These are phyloP conservation scores for Secale cereale DNA, from an alignment of 176 grass and related monocot genomes.

Conservation along the genomic window DNA sequence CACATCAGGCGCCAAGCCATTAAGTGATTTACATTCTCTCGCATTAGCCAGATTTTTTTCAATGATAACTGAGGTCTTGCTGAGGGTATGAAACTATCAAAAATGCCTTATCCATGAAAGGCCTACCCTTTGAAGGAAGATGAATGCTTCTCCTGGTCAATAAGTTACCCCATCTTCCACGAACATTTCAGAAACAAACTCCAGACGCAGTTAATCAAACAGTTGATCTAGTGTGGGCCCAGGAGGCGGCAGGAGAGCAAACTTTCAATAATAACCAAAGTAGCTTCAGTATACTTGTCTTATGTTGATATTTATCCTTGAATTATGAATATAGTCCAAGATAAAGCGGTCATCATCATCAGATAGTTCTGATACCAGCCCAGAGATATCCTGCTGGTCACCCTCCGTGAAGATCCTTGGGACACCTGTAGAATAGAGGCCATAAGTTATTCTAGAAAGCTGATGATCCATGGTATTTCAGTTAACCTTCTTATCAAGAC, in stretches of 20 bases:
- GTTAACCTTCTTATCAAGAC: background rate
- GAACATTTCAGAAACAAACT: background rate
- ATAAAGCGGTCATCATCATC: constrained; percentile 45
- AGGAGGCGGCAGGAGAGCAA: background rate
- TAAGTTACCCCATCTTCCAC: background rate
- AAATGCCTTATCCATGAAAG: background rate
- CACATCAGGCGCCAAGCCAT: background rate
- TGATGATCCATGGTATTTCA: background rate
- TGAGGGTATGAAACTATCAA: background rate
- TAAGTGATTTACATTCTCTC: background rate
- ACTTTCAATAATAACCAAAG: background rate
- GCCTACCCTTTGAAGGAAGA: background rate
- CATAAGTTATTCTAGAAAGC: background rate
- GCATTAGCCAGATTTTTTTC: background rate
- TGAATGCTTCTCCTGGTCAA: background rate
- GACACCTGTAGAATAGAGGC: constrained; percentile 34
- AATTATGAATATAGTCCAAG: constrained; percentile 63
- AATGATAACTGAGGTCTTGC: background rate
- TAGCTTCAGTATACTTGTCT: constrained; percentile 58
- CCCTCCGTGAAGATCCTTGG: constrained; percentile 65
- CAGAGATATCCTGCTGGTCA: constrained; percentile 52
- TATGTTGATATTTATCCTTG: constrained; percentile 89
- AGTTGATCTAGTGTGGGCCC: background rate
- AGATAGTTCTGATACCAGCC: constrained; percentile 46
- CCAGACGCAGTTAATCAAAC: background rate